Percentiles rank a stretch among this genome's conserved stretches.
Evolutionary conservation across 2,329 filamentous ascomycete species (phyloP).

Genomic region (Aspergillus luchuensis): DNA sequence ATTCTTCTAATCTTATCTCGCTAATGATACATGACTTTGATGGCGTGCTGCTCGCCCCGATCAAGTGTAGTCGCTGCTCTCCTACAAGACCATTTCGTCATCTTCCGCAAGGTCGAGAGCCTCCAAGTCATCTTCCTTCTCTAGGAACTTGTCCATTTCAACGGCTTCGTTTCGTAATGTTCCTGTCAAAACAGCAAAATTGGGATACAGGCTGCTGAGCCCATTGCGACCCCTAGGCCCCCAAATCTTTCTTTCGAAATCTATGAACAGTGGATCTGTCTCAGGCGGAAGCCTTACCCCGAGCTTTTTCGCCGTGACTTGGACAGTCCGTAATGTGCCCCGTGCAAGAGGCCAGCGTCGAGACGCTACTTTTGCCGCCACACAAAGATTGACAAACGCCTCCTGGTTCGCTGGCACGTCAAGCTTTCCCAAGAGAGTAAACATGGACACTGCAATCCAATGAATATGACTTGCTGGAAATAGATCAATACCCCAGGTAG

Average conservation of each 20-base stretch:
- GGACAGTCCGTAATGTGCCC: conserved; percentile 26
- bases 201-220: conserved; percentile 25
- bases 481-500: conserved; percentile 27
- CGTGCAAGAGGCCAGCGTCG: conserved; percentile 24
- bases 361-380: conserved; percentile 15
- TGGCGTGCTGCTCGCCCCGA: too few species aligned
- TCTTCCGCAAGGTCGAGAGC: not conserved
- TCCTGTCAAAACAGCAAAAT: conserved; percentile 13
- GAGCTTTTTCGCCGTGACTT: conserved; percentile 21
- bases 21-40: too few species aligned
- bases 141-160: conserved; percentile 22
- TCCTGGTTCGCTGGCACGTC: conserved; percentile 12
- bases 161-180: conserved; percentile 7
- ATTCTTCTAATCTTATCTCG: not conserved
- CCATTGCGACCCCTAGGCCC: conserved; percentile 13
- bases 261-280: conserved; percentile 17
- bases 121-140: conserved; percentile 20
- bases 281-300: conserved; percentile 19
- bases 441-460: conserved; percentile 26
- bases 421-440: conserved; percentile 25
- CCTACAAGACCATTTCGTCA: not conserved
- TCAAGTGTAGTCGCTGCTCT: not conserved
- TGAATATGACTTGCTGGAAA: conserved; percentile 28
- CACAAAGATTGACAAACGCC: conserved; percentile 23
- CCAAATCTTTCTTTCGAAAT: conserved; percentile 25